Base-by-base conservation (phyloP, 345 rosid genomes). In the Kandelia obovata region DNA sequence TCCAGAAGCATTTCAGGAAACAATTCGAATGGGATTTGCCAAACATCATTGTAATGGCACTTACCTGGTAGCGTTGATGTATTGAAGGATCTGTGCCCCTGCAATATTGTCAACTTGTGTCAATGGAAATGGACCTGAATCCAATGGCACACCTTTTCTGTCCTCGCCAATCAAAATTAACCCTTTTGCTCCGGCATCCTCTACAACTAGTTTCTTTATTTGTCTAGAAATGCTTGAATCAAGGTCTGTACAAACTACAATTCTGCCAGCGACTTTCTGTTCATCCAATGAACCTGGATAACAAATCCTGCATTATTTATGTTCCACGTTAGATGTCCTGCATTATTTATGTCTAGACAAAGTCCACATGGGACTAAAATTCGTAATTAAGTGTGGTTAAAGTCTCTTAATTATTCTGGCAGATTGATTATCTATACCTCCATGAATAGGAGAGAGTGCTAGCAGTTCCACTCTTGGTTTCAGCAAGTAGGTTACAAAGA, bases 141-240 rank as follows among this genome's bases (percentile, higher is more conserved):
- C 88, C 35, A 83, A 82, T 62, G 91, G 91, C 39, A 55, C 65
- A n/a, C 71, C 79, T 66, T 70, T 73, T 34, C 64, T 74, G n/a
- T 73, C 73, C 32, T 73, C 77, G 66, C 74, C 65, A 51, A 89
- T 70, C 77, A 91, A 61, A 65, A 91, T 84, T 83, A 91, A 25
- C 43, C 97, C 97, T 57, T 79, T 81, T 23, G 86, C 86, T 71
- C 73, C 63, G 17, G 85, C 88, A 75, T 89, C 97, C 77, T 89
- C 84, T 5, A 77, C 85, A 23, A 91, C 91, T 31, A 83, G 51
- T 80, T 81, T 87, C 79, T 80, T 81, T 21, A 80, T 76, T 70
- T 52, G 61, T 55, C 79, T 81, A 5, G 96, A 30, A 37, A 75
- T 27, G 21, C 57, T 58, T 20, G 65, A 61, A 53, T 76, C 83